Evolutionary conservation across 2,329 filamentous ascomycete genomes (phyloP).

Genomic region (Coniochaeta pulveracea): DNA sequence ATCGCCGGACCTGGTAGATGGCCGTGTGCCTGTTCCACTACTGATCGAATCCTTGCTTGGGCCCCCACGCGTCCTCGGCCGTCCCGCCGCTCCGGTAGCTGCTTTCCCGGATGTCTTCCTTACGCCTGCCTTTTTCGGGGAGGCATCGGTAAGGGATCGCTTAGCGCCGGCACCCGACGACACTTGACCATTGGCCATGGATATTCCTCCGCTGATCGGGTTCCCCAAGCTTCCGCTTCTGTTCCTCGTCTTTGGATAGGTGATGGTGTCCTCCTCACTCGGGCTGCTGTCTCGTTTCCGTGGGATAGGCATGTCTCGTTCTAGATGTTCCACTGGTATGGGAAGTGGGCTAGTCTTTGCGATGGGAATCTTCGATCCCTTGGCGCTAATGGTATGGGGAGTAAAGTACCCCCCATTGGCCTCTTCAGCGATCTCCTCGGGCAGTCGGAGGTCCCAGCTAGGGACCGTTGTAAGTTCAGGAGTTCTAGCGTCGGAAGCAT

Average conservation of each 20-base stretch:
- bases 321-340: constrained; percentile 59
- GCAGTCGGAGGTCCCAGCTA: constrained; percentile 62
- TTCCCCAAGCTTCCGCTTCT: constrained; percentile 56
- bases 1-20: constrained; percentile 52
- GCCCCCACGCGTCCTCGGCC: constrained; percentile 53
- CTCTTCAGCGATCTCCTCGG: constrained; percentile 64
- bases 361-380: constrained; percentile 76
- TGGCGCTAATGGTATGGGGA: constrained; percentile 36
- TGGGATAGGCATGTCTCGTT: constrained; percentile 58
- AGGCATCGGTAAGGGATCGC: constrained; percentile 35
- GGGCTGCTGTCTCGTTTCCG: constrained; percentile 47
- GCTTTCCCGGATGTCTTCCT: constrained; percentile 36
- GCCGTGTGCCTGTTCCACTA: constrained; percentile 40
- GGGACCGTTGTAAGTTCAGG: constrained; percentile 27
- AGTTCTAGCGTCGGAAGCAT: constrained; percentile 23
- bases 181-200: constrained; percentile 28
- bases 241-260: constrained; percentile 50
- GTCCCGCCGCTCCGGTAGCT: constrained; percentile 26
- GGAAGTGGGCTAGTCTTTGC: constrained; percentile 70
- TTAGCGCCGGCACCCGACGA: constrained; percentile 19
- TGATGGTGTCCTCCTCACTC: constrained; percentile 43
- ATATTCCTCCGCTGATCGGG: constrained; percentile 8
- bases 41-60: constrained; percentile 33
- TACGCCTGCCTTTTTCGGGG: constrained; percentile 37
- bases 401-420: constrained; percentile 41